Evolutionary conservation across 1,284 basidiomycete genomes (phyloP).

Genomic region (Rhizoctonia solani): DNA sequence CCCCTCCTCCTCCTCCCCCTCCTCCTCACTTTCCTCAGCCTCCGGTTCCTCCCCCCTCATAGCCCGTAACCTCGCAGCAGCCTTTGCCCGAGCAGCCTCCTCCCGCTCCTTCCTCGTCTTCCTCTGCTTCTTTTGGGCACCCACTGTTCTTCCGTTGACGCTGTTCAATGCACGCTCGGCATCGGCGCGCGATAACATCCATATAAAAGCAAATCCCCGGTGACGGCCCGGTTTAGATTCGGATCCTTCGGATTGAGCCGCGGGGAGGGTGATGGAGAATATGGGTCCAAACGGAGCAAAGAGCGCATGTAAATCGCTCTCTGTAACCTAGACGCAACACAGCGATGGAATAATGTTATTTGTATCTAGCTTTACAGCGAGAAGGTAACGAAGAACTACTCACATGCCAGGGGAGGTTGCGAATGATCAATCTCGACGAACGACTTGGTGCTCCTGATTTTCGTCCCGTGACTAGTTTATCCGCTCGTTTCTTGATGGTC

Average conservation of each 20-base stretch:
- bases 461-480: conserved; percentile 61
- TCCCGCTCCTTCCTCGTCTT: conserved; percentile 49
- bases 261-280: conserved; percentile 82
- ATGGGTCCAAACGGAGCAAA: conserved; percentile 92
- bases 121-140: conserved; percentile 71
- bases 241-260: conserved; percentile 44
- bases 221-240: too few relatives aligned
- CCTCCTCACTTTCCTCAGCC: conserved; percentile 46
- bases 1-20: conserved; percentile 45
- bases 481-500: conserved; percentile 87
- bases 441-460: conserved; percentile 56
- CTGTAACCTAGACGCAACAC: conserved; percentile 60
- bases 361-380: too few relatives aligned
- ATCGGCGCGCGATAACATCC: conserved; percentile 87
- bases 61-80: conserved; percentile 46
- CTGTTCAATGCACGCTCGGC: conserved; percentile 83
- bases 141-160: conserved; percentile 65
- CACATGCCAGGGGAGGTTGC: conserved; percentile 81
- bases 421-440: conserved; percentile 84
- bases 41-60: conserved; percentile 45
- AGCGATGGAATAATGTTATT: too few relatives aligned
- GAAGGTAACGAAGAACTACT: too few relatives aligned
- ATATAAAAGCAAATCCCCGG: conserved; percentile 94
- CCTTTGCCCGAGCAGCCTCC: conserved; percentile 43
- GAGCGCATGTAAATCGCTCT: conserved; percentile 83